Percentiles rank a stretch among this genome's conserved stretches.
phyloP scores from a whole-genome alignment of 2,329 filamentous ascomycete species.

The Fusarium brachygibbosum region DNA sequence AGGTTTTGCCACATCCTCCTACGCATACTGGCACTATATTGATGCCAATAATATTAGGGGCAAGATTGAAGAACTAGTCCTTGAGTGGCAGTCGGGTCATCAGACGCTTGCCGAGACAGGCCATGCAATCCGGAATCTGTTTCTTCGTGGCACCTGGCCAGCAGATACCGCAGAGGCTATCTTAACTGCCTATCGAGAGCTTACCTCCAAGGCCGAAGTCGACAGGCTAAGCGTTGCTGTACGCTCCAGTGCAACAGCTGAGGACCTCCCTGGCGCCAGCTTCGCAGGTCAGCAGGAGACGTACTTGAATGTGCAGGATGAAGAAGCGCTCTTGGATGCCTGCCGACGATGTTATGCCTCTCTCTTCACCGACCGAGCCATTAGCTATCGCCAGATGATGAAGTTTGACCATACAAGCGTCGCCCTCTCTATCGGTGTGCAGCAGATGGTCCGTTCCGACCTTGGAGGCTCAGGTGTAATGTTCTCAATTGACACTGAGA shows the following conservation, averaged over 20 bases:
- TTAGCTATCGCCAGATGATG: constrained; percentile 52
- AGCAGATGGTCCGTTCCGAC: constrained; percentile 54
- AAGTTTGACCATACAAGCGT: constrained; percentile 49
- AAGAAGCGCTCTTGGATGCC: constrained; percentile 51
- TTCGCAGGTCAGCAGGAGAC: constrained; percentile 57
- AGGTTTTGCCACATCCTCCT: constrained; percentile 54
- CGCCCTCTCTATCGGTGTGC: constrained; percentile 50
- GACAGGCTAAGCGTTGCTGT: constrained; percentile 54
- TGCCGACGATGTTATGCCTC: constrained; percentile 56
- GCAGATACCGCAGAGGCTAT: constrained; percentile 49
- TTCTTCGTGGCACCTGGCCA: constrained; percentile 52
- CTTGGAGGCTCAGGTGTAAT: constrained; percentile 55
- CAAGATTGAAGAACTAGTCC: constrained; percentile 48
- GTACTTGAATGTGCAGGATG: constrained; percentile 54
- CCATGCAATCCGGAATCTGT: constrained; percentile 48
- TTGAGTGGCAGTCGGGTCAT: constrained; percentile 50
- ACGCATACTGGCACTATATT: constrained; percentile 53
- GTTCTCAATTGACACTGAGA: constrained; percentile 58
- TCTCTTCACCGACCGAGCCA: constrained; percentile 56
- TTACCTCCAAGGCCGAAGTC: constrained; percentile 40
- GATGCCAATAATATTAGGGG: constrained; percentile 51
- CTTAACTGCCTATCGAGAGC: constrained; percentile 47
- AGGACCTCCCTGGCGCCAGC: constrained; percentile 56
- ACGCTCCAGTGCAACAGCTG: constrained; percentile 56
- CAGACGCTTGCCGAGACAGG: constrained; percentile 51